Evolutionary conservation across 768 basidiomycete genomes (phyloP).

Genomic region (Lactifluus subvellereus): DNA sequence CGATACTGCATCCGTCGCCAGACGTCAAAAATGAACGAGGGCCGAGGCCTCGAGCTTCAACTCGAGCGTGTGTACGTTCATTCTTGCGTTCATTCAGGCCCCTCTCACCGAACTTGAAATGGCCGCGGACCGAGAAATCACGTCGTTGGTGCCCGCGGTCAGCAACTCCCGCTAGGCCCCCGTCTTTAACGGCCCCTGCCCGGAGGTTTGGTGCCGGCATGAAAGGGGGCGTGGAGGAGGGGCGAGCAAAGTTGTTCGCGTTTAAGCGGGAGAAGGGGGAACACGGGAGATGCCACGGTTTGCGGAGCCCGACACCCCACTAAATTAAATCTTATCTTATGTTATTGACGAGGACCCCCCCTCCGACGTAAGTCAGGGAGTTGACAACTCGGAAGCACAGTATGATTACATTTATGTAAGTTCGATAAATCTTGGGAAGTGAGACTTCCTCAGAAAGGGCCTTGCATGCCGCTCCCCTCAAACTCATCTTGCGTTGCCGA

Average conservation of each 20-base stretch:
- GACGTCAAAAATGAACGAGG: background rate
- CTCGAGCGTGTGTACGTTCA: background rate
- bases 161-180: too few species aligned
- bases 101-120: background rate
- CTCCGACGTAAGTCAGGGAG: background rate
- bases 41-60: too few species aligned
- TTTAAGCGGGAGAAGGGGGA: slow-evolving; percentile 7
- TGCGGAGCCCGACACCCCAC: slow-evolving; percentile 5
- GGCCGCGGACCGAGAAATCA: background rate
- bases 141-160: too few species aligned
- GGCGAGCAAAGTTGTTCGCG: background rate
- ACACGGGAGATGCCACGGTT: slow-evolving; percentile 12
- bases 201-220: too few species aligned
- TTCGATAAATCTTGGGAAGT: background rate
- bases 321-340: background rate
- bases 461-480: background rate
- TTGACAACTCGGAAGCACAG: background rate
- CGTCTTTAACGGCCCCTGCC: too few species aligned
- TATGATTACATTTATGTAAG: slow-evolving; percentile 14
- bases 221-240: too few species aligned
- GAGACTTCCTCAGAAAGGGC: background rate
- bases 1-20: background rate
- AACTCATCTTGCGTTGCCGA: background rate
- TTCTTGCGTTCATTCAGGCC: background rate
- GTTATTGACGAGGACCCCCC: background rate